Evolutionary conservation across 1,139 yeast species (phyloP).

Genomic region (Candida buenavistaensis): DNA sequence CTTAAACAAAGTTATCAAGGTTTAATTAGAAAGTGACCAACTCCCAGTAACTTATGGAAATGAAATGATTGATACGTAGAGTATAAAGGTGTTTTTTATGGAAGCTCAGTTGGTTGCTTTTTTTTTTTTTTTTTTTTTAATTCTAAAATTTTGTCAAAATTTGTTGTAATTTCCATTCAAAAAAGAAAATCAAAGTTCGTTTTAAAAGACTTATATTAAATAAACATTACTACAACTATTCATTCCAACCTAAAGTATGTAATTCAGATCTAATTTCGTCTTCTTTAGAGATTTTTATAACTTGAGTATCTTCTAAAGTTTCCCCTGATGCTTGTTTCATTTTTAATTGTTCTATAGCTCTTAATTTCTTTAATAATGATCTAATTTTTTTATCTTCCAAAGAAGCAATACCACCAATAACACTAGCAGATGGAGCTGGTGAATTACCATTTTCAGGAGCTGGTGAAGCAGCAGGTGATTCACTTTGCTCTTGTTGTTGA

Average conservation of each 20-base stretch:
- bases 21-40: too few species aligned
- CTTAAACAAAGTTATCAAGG: too few species aligned
- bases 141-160: too few species aligned
- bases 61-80: too few species aligned
- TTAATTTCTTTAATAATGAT: conserved; percentile 82
- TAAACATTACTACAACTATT: conserved; percentile 15
- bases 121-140: too few species aligned
- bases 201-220: too few species aligned
- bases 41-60: too few species aligned
- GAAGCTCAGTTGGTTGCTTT: too few species aligned
- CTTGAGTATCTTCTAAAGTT: conserved; percentile 87
- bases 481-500: conserved; percentile 24
- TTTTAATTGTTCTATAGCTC: conserved; percentile 90
- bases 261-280: conserved; percentile 74
- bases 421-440: conserved; percentile 25
- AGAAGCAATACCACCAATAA: conserved; percentile 63
- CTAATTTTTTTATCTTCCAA: conserved; percentile 91
- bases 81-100: too few species aligned
- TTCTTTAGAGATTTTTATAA: conserved; percentile 86
- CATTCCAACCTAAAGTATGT: conserved; percentile 69
- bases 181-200: too few species aligned
- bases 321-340: conserved; percentile 84
- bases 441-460: conserved; percentile 15
- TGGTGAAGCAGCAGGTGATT: conserved; percentile 13
- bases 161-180: too few species aligned